Conservation (phyloP, 2,329 filamentous ascomycete genomes). For the Pseudogymnoascus sp. region DNA sequence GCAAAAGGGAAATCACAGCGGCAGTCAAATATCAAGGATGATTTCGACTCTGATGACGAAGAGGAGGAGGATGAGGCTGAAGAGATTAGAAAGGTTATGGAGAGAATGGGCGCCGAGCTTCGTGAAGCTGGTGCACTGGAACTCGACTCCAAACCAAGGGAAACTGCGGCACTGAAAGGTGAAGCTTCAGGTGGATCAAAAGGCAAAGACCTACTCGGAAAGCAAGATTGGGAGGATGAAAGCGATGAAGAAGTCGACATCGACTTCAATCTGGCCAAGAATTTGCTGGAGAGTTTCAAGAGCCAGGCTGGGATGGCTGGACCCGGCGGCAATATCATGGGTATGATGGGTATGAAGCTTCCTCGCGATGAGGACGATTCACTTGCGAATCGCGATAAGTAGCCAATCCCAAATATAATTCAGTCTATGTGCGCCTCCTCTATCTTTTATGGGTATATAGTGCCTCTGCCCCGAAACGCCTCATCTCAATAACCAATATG, state of each 20-base stretch:
- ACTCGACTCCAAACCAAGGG: conserved; percentile 36
- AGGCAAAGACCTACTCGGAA: conserved; percentile 10
- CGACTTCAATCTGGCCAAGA: conserved; percentile 82
- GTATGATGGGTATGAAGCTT: conserved; percentile 74
- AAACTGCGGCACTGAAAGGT: conserved; percentile 27
- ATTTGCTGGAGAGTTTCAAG: conserved; percentile 88
- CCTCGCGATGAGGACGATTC: conserved; percentile 67
- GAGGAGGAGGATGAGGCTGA: conserved; percentile 45
- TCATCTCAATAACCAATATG: conserved; percentile 12
- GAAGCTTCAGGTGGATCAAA: neutral
- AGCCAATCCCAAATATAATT: neutral
- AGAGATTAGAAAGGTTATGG: conserved; percentile 58
- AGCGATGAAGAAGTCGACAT: conserved; percentile 61
- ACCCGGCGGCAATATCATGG: conserved; percentile 79
- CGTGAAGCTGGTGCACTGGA: conserved; percentile 60
- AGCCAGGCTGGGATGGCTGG: conserved; percentile 79
- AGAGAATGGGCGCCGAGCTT: conserved; percentile 67
- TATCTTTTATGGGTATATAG: conserved; percentile 10
- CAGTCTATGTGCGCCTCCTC: conserved; percentile 3
- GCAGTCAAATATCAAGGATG: conserved; percentile 17
- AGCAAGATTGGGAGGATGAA: conserved; percentile 35
- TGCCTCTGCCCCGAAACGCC: conserved; percentile 17
- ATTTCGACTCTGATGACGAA: conserved; percentile 31
- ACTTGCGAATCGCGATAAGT: neutral
- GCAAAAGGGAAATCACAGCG: neutral